phyloP scores from a whole-genome alignment of 2,329 filamentous ascomycete species.

The Fusarium papillatum region DNA sequence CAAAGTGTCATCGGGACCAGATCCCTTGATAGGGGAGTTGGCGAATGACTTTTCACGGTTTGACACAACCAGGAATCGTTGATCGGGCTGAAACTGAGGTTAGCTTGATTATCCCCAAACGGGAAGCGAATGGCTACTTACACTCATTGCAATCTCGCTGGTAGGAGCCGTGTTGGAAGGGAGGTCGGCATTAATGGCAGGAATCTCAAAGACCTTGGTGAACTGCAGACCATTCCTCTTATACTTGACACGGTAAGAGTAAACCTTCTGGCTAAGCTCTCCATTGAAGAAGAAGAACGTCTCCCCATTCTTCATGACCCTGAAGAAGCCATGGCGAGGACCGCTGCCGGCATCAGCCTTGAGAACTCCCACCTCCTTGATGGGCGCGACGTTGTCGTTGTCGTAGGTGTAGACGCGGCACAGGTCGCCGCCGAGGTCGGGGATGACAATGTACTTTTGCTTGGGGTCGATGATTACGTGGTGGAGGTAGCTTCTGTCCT shows the following conservation, averaged over 20 bases:
- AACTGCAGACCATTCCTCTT: constrained; percentile 22
- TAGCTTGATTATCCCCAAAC: background rate
- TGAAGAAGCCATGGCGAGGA: constrained; percentile 40
- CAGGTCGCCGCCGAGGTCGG: constrained; percentile 39
- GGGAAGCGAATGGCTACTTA: background rate
- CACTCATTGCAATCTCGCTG: constrained; percentile 42
- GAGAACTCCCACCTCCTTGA: constrained; percentile 29
- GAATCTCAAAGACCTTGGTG: constrained; percentile 40
- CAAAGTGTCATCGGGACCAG: constrained; percentile 37
- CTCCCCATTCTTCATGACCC: constrained; percentile 32
- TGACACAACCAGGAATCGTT: constrained; percentile 37
- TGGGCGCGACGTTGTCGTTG: constrained; percentile 36
- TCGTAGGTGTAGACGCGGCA: constrained; percentile 38
- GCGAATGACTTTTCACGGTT: constrained; percentile 42
- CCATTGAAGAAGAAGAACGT: constrained; percentile 43
- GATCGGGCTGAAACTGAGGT: constrained; percentile 25
- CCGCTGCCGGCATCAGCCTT: constrained; percentile 28
- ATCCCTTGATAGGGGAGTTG: constrained; percentile 22
- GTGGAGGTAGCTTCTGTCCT: constrained; percentile 40
- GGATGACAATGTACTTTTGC: constrained; percentile 35
- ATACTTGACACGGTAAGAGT: constrained; percentile 41
- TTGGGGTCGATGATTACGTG: constrained; percentile 42
- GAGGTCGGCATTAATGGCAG: constrained; percentile 27
- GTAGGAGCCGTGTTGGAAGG: constrained; percentile 37
- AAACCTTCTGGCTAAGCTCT: constrained; percentile 40